Conservation (phyloP, 176 grass and related monocot genomes). For the Cenchrus fungigraminus region DNA sequence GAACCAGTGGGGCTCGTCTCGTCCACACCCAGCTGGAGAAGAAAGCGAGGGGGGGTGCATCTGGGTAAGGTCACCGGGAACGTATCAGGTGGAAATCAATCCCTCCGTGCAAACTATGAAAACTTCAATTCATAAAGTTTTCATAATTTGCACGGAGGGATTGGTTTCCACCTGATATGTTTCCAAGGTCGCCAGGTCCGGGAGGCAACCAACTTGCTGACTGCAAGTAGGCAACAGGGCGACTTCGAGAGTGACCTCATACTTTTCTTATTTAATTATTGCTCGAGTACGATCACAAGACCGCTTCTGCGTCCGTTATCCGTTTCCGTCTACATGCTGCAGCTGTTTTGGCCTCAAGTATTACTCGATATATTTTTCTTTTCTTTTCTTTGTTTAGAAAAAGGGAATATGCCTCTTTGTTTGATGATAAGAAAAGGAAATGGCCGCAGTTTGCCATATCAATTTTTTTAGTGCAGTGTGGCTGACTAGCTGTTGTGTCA, state of each 20-base stretch:
- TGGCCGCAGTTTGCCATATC: too few species aligned
- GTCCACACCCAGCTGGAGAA: conserved; percentile 8
- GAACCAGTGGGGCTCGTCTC: background rate
- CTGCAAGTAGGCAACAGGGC: background rate
- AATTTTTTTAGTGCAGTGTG: too few species aligned
- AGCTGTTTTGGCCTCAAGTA: background rate
- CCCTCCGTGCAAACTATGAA: too few species aligned
- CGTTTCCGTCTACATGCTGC: background rate
- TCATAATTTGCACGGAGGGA: too few species aligned
- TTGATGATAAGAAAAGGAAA: background rate
- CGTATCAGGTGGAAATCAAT: too few species aligned
- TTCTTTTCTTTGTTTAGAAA: background rate
- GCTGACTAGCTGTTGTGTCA: too few species aligned
- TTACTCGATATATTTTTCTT: background rate
- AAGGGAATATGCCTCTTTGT: too few species aligned
- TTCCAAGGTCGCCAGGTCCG: background rate
- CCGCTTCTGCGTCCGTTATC: background rate
- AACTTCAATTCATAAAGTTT: too few species aligned
- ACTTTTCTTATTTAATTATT: background rate
- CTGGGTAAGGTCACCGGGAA: too few species aligned
- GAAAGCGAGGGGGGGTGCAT: conserved; percentile 1
- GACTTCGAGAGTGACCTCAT: conserved; percentile 27
- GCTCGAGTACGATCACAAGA: background rate
- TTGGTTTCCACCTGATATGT: too few species aligned
- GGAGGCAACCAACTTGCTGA: background rate